Evolutionary conservation across 441 rosid genomes (phyloP), one percentile per base, ranked within the genome.

Genomic region (Pelargonium citronellum): DNA sequence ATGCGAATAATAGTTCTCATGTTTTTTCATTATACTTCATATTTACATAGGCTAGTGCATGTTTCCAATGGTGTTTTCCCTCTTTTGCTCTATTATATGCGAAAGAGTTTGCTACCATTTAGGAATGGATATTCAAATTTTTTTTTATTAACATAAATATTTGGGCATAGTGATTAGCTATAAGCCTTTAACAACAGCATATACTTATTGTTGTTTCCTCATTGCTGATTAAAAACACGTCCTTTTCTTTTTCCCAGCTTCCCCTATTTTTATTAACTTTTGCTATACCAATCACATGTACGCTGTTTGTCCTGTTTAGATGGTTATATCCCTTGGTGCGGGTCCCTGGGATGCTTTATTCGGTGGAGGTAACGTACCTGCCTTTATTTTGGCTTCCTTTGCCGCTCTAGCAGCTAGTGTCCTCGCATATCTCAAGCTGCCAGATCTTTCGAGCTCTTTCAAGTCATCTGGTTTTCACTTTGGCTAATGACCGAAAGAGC

Each of bases 261-360:
- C 11, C 17, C 24, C 19, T 55, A 20, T 55, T 15, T 22, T 55
- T 55, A 17, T 22, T 55, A 55, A 17, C 62, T 55, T 55, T 8
- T 55, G 17, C 62, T 55, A 34, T 34, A 34, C 39, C 39, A 55
- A 55, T 55, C 27, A 55, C 37, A 67, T 58, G 34, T 58, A 24
- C 58, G 15, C 74, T 49, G 4, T 57, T 76, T 19, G 62, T 55
- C 62, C 34, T 76, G 27, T 73, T 39, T 74, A 90, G 97, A 91
- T 91, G 96, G 77, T 90, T 70, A 80, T 90, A 67, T 91, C 99
- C 16, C 79, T 94, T 16, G 96, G 94, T 30, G 95, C 91, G 34
- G 99, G 97, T 75, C 99, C 94, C 43, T 91, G 96, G 97, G 97
- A 94, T 81, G 95, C 91, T 8, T 77, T 90, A 65, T 94, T 94